phyloP scores from a whole-genome alignment of 179 eudicot genomes.

The Spinacia oleracea region DNA sequence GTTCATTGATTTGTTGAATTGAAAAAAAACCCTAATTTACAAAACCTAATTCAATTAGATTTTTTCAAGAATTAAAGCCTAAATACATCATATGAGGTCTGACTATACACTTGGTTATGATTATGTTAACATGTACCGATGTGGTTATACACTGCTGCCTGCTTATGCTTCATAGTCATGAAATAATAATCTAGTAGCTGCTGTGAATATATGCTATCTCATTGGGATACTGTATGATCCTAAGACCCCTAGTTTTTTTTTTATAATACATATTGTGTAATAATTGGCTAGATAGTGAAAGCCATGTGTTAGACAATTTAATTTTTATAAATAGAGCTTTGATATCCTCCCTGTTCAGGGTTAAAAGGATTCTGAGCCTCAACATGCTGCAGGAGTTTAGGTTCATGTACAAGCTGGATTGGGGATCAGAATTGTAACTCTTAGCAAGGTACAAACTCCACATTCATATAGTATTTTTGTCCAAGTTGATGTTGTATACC shows the following conservation, averaged over 20 bases:
- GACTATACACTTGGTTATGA: constrained; percentile 13
- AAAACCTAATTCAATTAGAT: no score
- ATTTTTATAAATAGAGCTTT: not conserved
- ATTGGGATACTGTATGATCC: not conserved
- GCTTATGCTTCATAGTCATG: not conserved
- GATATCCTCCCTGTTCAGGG: constrained; percentile 40
- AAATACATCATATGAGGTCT: no score
- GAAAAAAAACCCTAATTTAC: no score
- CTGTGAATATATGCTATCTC: not conserved
- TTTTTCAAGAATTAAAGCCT: no score
- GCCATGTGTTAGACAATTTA: not conserved
- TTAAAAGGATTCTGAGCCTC: constrained; percentile 46
- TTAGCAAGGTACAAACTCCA: constrained; percentile 20
- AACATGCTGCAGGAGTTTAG: constrained; percentile 70
- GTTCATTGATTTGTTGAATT: no score
- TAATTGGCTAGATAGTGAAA: not conserved
- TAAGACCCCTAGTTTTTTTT: constrained; percentile 1
- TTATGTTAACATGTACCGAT: not conserved
- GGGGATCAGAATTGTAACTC: constrained; percentile 4
- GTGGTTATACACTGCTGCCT: constrained; percentile 5
- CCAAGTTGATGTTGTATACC: not conserved
- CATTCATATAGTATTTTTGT: not conserved
- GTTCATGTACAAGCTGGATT: constrained; percentile 10
- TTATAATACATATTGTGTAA: not conserved
- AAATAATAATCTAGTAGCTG: not conserved